These are phyloP conservation scores for Hypoxylon intermedium DNA, from an alignment of 495 filamentous ascomycete species.

Conservation along the genomic window DNA sequence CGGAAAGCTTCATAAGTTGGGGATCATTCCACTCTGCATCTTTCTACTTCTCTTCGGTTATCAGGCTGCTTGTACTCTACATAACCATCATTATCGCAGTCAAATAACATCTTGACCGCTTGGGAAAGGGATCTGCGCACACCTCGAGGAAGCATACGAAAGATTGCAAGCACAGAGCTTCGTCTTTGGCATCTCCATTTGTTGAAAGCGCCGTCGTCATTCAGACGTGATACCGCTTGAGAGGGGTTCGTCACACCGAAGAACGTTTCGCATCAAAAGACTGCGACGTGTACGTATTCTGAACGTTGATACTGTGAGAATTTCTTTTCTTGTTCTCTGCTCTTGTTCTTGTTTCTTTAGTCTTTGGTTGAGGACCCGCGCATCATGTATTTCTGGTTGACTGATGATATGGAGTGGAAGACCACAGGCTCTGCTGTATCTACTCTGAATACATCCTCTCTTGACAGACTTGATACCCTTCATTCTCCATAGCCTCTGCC, in stretches of 20 bases:
- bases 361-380: slow-evolving; percentile 24
- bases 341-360: slow-evolving; percentile 31
- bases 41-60: slow-evolving; percentile 22
- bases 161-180: slow-evolving; percentile 61
- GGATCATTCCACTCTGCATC: slow-evolving; percentile 21
- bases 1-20: slow-evolving; percentile 16
- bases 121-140: slow-evolving; percentile 22
- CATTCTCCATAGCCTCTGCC: slow-evolving; percentile 31
- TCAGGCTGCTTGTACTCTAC: slow-evolving; percentile 32
- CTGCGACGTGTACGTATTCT: slow-evolving; percentile 58
- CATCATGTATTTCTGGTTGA: slow-evolving; percentile 41
- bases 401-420: slow-evolving; percentile 45
- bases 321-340: slow-evolving; percentile 46
- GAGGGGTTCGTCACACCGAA: slow-evolving; percentile 8
- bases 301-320: slow-evolving; percentile 38
- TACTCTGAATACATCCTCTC: slow-evolving; percentile 46
- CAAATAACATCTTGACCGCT: slow-evolving; percentile 18
- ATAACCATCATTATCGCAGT: slow-evolving; percentile 18
- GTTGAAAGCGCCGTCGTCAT: slow-evolving; percentile 25
- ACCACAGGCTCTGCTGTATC: slow-evolving; percentile 45
- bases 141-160: slow-evolving; percentile 30
- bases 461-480: slow-evolving; percentile 31
- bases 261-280: slow-evolving; percentile 30
- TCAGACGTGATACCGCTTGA: slow-evolving; percentile 15
- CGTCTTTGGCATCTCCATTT: slow-evolving; percentile 53